Evolutionary conservation across 2,329 filamentous ascomycete species (phyloP), one percentile per base, ranked within the genome.

Genomic region (Aspergillus ustus): DNA sequence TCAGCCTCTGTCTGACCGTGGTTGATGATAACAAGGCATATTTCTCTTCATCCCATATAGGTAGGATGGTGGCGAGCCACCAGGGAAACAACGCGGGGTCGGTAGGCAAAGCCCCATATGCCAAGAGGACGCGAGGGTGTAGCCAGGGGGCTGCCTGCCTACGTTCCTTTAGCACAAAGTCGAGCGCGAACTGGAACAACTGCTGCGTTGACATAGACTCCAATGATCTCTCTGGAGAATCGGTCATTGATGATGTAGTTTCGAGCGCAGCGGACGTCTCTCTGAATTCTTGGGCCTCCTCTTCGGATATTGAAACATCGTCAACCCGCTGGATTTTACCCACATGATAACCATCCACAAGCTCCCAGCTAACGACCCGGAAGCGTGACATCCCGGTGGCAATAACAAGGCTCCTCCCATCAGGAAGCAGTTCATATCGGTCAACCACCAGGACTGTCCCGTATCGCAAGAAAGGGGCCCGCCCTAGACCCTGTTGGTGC

Each of bases 11-110:
- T 62, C 93, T 83, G 4, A 96, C 92, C 67, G 91, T 94, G 3
- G 83, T 88, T 5, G 89, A 90, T 13, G 83, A 82, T 15, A 97
- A 78, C 20, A 97, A 79, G 13, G 85, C 82, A 67, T 96, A 96
- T 73, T 94, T 96, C 69, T 95, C 90, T 29, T 87, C 80, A 28
- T 95, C 91, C 15, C 85, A 84, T 43, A 95, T 87, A 0, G 92
- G 92, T 13, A 96, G 77, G 20, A 95, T 88, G 70, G 87, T 91
- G 9, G 91, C 93, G 67, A 97, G 90, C 93, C 93, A 97, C 84
- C 93, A 97, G 0, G 93, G 91, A 67, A 97, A 95, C 1, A 87
- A 75, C 3, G 88, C 88, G 0, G 92, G 88, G 70, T 96, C 91
- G 17, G 85, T 81, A 0, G 92, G 93, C 20, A 89, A 89, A 61